Evolutionary conservation across 495 filamentous ascomycete species (phyloP).

Genomic region (Aspergillus indologenus): DNA sequence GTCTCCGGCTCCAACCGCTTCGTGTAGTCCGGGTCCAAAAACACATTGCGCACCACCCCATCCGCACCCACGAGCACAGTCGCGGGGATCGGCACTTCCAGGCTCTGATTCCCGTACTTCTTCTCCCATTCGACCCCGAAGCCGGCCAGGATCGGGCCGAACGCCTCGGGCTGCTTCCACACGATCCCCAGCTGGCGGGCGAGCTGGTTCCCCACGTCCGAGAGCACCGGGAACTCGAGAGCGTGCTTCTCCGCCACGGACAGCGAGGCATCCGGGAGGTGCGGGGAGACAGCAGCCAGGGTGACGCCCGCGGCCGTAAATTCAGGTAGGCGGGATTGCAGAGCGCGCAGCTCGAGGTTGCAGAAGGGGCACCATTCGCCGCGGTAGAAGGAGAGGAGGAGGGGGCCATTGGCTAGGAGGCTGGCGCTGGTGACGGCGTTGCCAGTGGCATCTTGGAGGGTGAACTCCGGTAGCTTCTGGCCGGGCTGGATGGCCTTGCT

Average conservation of each 20-base stretch:
- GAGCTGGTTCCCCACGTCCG: slow-evolving; percentile 34
- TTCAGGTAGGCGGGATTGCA: slow-evolving; percentile 29
- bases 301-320: slow-evolving; percentile 35
- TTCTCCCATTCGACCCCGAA: not conserved
- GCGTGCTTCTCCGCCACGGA: slow-evolving; percentile 30
- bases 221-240: slow-evolving; percentile 37
- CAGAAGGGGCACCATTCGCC: slow-evolving; percentile 46
- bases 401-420: slow-evolving; percentile 32
- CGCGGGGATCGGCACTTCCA: slow-evolving; percentile 33
- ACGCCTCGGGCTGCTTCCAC: slow-evolving; percentile 22
- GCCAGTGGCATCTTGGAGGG: slow-evolving; percentile 28
- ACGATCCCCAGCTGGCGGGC: slow-evolving; percentile 34
- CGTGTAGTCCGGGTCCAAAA: slow-evolving; percentile 32
- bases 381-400: slow-evolving; percentile 45
- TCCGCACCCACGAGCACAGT: slow-evolving; percentile 31
- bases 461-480: slow-evolving; percentile 27
- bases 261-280: slow-evolving; percentile 33
- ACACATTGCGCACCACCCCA: slow-evolving; percentile 32
- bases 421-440: slow-evolving; percentile 21
- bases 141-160: slow-evolving; percentile 23
- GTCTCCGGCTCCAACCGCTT: slow-evolving; percentile 29
- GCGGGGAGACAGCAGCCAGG: slow-evolving; percentile 38
- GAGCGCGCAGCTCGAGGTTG: slow-evolving; percentile 28
- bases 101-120: slow-evolving; percentile 28
- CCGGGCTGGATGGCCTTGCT: slow-evolving; percentile 29